phyloP scores from a whole-genome alignment of 106 monocot genomes.

The Dendrobium huoshanense region DNA sequence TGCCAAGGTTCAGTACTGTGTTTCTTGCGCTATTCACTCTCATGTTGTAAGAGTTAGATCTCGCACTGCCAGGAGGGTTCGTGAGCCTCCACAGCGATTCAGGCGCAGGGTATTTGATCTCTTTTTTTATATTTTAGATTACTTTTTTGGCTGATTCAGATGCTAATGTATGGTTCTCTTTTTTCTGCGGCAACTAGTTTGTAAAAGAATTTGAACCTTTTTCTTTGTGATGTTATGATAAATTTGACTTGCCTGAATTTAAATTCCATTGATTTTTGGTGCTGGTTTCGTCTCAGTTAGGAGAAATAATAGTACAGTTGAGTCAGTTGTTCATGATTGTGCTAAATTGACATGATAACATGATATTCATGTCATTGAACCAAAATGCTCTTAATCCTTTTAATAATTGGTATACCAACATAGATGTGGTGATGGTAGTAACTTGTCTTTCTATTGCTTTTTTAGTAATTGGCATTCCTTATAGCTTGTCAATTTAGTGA shows the following conservation, averaged over 20 bases:
- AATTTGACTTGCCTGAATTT: no score
- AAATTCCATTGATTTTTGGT: no score
- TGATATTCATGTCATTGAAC: background rate
- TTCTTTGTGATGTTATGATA: no score
- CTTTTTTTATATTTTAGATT: background rate
- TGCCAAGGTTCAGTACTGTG: constrained; percentile 50
- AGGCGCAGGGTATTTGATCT: constrained; percentile 32
- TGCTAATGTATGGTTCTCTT: background rate
- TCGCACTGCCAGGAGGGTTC: constrained; percentile 36
- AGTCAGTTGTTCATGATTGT: no score
- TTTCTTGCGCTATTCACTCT: constrained; percentile 60
- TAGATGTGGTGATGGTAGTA: background rate
- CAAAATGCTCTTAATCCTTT: background rate
- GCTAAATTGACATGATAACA: background rate
- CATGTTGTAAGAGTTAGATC: constrained; percentile 58
- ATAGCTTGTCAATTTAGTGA: no score
- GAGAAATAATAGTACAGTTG: no score
- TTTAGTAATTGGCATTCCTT: background rate
- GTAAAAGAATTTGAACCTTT: background rate
- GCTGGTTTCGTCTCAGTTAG: no score
- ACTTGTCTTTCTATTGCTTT: background rate
- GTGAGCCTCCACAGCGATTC: constrained; percentile 49
- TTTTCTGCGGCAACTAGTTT: background rate
- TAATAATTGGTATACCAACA: background rate
- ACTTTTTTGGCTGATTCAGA: background rate